Evolutionary conservation across 2,329 filamentous ascomycete genomes (phyloP).

Genomic region (Zymoseptoria pseudotritici): DNA sequence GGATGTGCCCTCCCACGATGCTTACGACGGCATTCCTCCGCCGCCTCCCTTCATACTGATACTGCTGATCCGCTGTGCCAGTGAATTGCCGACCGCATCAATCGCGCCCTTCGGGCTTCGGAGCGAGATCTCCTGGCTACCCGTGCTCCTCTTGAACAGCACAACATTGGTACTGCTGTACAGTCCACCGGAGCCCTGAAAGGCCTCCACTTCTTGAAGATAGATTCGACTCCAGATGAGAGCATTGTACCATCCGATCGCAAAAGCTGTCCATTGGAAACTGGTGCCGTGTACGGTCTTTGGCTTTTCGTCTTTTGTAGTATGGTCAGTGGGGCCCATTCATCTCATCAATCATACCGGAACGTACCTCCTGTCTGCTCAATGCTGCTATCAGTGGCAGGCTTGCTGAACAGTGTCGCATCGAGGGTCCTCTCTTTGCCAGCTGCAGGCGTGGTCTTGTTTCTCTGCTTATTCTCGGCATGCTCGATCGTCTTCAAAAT

Average conservation of each 20-base stretch:
- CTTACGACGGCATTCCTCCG: neutral
- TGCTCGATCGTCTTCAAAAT: constrained; percentile 13
- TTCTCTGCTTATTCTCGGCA: constrained; percentile 5
- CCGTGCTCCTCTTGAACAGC: constrained; percentile 75
- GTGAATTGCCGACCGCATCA: constrained; percentile 83
- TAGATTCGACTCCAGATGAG: constrained; percentile 92
- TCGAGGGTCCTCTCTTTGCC: neutral
- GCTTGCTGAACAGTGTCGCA: neutral
- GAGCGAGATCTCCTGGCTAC: constrained; percentile 43
- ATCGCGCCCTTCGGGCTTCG: constrained; percentile 83
- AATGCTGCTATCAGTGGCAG: neutral
- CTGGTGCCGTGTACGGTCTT: constrained; percentile 2
- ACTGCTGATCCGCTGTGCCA: constrained; percentile 75
- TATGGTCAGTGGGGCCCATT: neutral
- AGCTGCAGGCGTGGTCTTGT: neutral
- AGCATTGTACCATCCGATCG: constrained; percentile 87
- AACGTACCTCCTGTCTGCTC: neutral
- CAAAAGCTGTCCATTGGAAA: constrained; percentile 17
- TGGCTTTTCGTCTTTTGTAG: constrained; percentile 7
- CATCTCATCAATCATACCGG: neutral
- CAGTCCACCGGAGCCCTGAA: constrained; percentile 72
- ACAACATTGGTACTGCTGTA: constrained; percentile 90
- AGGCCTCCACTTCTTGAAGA: constrained; percentile 73
- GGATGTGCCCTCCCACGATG: neutral
- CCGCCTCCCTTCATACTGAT: neutral